Evolutionary conservation across 768 basidiomycete genomes (phyloP), one percentile per base, ranked within the genome.

Genomic region (Tylopilus vinaceipallidus): DNA sequence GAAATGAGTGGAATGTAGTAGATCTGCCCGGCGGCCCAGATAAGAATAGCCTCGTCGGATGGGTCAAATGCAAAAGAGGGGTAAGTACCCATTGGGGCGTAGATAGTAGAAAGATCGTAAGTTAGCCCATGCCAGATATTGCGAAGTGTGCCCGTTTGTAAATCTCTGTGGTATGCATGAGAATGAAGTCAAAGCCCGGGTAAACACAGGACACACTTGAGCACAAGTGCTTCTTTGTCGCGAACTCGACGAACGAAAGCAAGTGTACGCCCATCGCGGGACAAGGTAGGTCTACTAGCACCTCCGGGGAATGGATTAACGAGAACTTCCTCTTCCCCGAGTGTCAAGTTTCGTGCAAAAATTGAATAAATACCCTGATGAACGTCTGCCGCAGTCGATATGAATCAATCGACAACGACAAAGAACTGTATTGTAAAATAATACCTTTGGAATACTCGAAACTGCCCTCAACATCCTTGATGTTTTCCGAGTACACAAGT

Each of bases 31-130:
- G 83, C 78, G 4, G 86, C 83, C 86, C 86, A 88, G 49, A 88
- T 82, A 53, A 88, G 73, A 45, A 88, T 68, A 20, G 61, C 63
- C 19, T 57, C 54, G 20, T 63, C 58, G 24, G 52, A 58, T 7
- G 63, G 50, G 50, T 53, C 48, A 60, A 88, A 88, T 9, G 86
- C 75, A 59, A 85, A 89, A 1, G 84, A 82, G 0, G 86, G 87
- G 56, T 89, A 89, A 34, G 86, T 89, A 11, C 86, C 84, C 84
- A 88, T 88, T 0, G 87, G 86, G 13, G 86, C 83, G 9, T 81
- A 86, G 43, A 86, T 72, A 10, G 64, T 62, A 19, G 73, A 73
- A n/a, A 83, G 71, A 60, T 89, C 86, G 57, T 86, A 87, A 2
- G 76, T 83, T 27, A 89, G 71, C 0, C 84, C 86, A 47, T 86